Evolutionary conservation across 768 basidiomycete species (phyloP).

Genomic region (Pulveroboletus sp.): DNA sequence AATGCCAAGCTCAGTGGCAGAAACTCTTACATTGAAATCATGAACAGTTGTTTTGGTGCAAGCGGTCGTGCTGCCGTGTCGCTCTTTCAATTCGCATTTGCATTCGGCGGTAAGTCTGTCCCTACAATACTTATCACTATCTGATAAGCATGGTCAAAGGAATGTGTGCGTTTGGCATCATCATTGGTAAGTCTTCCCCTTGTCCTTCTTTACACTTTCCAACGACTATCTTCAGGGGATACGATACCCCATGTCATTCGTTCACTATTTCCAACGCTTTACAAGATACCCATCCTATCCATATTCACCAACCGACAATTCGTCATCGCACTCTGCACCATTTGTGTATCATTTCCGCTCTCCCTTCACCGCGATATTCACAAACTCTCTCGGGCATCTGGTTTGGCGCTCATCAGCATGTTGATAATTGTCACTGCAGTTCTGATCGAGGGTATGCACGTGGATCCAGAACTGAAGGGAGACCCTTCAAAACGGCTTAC

Average conservation of each 20-base stretch:
- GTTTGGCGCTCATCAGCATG: conserved; percentile 91
- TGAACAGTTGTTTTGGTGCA: conserved; percentile 88
- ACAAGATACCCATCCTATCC: conserved; percentile 65
- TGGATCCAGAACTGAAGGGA: conserved; percentile 69
- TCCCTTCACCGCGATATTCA: conserved; percentile 97
- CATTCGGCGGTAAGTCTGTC: conserved; percentile 74
- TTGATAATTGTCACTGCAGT: conserved; percentile 86
- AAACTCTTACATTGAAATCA: conserved; percentile 89
- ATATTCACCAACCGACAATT: conserved; percentile 84
- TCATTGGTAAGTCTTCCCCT: conserved; percentile 50
- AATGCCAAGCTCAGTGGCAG: conserved; percentile 95
- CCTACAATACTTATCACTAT: not conserved
- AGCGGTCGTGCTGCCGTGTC: conserved; percentile 92
- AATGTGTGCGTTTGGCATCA: conserved; percentile 98
- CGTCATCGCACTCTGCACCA: conserved; percentile 82
- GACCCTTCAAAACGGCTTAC: conserved; percentile 71
- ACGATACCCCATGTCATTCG: conserved; percentile 94
- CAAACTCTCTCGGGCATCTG: conserved; percentile 90
- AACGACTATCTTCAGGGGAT: conserved; percentile 53
- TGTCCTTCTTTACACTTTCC: not conserved
- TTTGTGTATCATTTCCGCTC: conserved; percentile 88
- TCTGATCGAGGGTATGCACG: conserved; percentile 75
- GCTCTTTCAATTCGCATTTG: conserved; percentile 96
- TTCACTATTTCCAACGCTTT: conserved; percentile 69
- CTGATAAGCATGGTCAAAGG: conserved; percentile 42